Conservation (phyloP, 768 basidiomycete genomes). For the Mycena venus region DNA sequence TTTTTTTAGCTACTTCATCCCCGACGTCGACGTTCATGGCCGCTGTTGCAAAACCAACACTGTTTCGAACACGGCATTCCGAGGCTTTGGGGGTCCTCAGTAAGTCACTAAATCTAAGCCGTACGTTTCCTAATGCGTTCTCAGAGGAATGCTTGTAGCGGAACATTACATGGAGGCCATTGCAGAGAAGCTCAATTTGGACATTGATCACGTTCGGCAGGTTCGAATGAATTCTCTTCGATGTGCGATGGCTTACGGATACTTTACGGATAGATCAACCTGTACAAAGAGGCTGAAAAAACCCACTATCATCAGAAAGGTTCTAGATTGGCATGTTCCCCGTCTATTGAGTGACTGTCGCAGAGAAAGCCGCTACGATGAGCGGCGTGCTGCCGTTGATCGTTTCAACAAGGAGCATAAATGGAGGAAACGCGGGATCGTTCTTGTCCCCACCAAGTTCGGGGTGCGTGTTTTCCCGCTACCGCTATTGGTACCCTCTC, state of each 20-base stretch:
- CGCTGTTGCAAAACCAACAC: conserved; percentile 36
- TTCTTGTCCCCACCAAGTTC: conserved; percentile 34
- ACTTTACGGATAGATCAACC: conserved; percentile 23
- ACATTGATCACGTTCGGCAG: conserved; percentile 36
- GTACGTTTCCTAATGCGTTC: not conserved
- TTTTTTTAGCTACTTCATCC: conserved; percentile 33
- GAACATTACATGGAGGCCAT: conserved; percentile 37
- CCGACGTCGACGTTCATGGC: conserved; percentile 32
- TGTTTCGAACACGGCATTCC: conserved; percentile 4
- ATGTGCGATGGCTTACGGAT: not conserved
- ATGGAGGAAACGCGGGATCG: conserved; percentile 36
- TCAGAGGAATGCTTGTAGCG: conserved; percentile 35
- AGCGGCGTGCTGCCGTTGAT: conserved; percentile 28
- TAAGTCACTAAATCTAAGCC: not conserved
- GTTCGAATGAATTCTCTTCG: conserved; percentile 14
- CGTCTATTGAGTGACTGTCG: conserved; percentile 34
- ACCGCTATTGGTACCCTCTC: not conserved
- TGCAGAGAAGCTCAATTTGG: conserved; percentile 27
- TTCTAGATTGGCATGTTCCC: conserved; percentile 36
- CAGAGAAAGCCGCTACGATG: conserved; percentile 30
- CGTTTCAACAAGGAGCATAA: conserved; percentile 36
- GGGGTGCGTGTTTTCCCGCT: conserved; percentile 27
- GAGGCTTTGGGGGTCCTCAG: conserved; percentile 36
- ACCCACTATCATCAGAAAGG: conserved; percentile 35
- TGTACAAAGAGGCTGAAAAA: conserved; percentile 36